phyloP scores from a whole-genome alignment of 768 basidiomycete species.

The Phanerochaete carnosa region DNA sequence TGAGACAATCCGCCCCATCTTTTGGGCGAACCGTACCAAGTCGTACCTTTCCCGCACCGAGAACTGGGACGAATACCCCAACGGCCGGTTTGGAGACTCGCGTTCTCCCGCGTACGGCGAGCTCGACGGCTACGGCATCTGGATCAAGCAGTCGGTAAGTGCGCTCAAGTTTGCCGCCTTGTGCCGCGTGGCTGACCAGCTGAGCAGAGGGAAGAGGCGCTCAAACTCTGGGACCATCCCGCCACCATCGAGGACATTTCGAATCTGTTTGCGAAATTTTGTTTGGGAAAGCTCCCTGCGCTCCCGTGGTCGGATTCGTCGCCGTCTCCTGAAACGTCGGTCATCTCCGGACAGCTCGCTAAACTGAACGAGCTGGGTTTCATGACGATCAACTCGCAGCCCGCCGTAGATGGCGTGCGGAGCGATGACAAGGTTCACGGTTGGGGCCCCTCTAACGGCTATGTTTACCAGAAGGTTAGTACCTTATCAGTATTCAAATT shows the following conservation, averaged over 20 bases:
- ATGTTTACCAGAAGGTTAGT: conserved; percentile 88
- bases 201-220: conserved; percentile 77
- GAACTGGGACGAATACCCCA: conserved; percentile 99
- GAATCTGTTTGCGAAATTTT: conserved; percentile 81
- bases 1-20: conserved; percentile 95
- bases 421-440: conserved; percentile 86
- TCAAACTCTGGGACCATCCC: conserved; percentile 87
- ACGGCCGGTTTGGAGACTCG: conserved; percentile 97
- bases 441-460: conserved; percentile 93
- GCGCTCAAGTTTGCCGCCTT: not conserved
- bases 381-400: conserved; percentile 96
- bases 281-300: conserved; percentile 63
- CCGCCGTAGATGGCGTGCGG: conserved; percentile 85
- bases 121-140: conserved; percentile 93
- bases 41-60: conserved; percentile 96
- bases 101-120: conserved; percentile 98
- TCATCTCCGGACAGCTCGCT: conserved; percentile 76
- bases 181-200: not conserved
- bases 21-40: conserved; percentile 96
- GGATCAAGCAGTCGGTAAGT: conserved; percentile 79
- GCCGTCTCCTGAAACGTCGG: conserved; percentile 77
- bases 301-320: conserved; percentile 95
- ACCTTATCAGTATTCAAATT: conserved; percentile 5
- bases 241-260: conserved; percentile 61
- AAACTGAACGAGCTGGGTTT: conserved; percentile 90